These are phyloP conservation scores for Globisporangium cylindrosporum DNA, from an alignment of 352 stramenopile species.

Conservation along the genomic window DNA sequence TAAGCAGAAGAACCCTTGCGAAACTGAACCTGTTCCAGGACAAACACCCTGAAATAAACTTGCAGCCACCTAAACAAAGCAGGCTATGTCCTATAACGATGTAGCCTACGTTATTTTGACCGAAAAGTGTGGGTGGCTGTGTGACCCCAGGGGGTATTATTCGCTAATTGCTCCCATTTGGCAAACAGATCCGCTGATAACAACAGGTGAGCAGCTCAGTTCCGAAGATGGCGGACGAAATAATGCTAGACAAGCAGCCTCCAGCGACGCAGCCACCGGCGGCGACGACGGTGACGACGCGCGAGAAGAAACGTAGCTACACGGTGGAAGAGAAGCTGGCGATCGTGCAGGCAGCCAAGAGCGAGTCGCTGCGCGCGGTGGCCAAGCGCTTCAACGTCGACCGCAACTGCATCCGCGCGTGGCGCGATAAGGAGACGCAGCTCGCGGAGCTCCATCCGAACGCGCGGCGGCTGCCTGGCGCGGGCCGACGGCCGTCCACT, in stretches of 20 bases:
- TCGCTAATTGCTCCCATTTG: background rate
- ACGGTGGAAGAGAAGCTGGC: constrained; percentile 70
- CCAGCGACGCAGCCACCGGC: background rate
- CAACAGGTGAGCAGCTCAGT: background rate
- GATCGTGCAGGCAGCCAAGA: constrained; percentile 55
- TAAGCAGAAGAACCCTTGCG: background rate
- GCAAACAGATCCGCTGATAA: background rate
- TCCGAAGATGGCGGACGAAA: constrained; percentile 2
- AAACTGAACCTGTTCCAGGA: background rate
- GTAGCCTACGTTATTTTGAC: background rate
- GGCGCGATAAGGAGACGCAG: constrained; percentile 59
- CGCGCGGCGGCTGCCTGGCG: constrained; percentile 57
- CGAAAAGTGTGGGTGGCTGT: background rate
- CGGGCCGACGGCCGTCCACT: constrained; percentile 34
- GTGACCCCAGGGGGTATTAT: constrained; percentile 7
- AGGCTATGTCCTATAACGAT: too few relatives aligned
- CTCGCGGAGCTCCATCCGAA: constrained; percentile 49
- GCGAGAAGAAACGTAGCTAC: constrained; percentile 72
- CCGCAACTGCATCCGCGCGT: constrained; percentile 70
- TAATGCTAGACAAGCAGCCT: background rate
- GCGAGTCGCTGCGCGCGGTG: constrained; percentile 49
- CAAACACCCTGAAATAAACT: background rate
- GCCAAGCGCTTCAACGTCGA: constrained; percentile 67
- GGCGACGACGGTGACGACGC: background rate
- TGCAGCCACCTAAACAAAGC: background rate